Base-by-base conservation (phyloP, 768 basidiomycete species). In the Boletus reticulatus region DNA sequence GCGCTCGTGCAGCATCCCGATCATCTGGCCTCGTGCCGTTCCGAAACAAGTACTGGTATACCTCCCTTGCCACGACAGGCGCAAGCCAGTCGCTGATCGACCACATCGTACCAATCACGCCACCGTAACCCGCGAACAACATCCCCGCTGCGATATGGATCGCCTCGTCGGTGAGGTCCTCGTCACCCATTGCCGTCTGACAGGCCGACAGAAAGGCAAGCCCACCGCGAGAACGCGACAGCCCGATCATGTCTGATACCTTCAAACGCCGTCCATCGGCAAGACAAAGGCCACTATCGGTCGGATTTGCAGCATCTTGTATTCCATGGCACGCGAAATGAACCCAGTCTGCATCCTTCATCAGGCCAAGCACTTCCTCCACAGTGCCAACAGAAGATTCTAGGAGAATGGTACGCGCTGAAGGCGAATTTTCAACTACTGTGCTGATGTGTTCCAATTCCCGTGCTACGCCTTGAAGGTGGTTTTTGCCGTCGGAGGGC, bases 101-200 rank as follows among this genome's bases (percentile, higher is more conserved):
- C 50, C 43, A 52, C 50, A 52, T 44, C 43, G 43, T 43, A 9
- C 34, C 32, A 27, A 52, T 19, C 6, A 52, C 50, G 0, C 68
- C 63, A 6, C 53, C 45, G 43, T 62, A 74, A 8, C 73, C 72
- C 0, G 64, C 65, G 31, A 66, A 55, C 45, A 75, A 56, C 73
- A 80, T 75, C 4, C 74, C 50, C 0, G 50, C 49, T 13, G 48
- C 48, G 13, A 50, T 41, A 31, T 50, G 48, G 12, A 50, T 41
- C 3, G 49, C 49, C 39, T 42, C 49, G 12, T 50, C 49, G 9
- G 27, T 29, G n/a, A 39, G 38, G 19, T 7, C 17, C n/a, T 39
- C 38, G 17, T 39, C 38, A 39, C 38, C 38, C 38, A 39, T 39
- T 3, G 38, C 38, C 17, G 38, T 39, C 38, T 39, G 38, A 39